Evolutionary conservation across 2,329 filamentous ascomycete genomes (phyloP).

Genomic region (Pseudocercospora fijiensis): DNA sequence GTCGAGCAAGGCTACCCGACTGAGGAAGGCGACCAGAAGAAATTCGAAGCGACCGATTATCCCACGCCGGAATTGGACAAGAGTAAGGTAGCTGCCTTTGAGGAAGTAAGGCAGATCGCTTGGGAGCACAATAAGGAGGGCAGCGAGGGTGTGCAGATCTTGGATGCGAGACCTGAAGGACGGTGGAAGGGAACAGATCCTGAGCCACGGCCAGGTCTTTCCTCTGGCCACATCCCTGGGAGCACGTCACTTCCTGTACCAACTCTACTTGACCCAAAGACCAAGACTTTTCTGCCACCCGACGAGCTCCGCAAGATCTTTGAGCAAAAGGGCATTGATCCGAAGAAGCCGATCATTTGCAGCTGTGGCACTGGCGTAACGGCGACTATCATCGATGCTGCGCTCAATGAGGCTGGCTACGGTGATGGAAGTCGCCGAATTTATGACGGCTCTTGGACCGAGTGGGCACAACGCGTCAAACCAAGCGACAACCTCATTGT

Average conservation of each 20-base stretch:
- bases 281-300: slow-evolving; percentile 73
- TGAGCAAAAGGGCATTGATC: slow-evolving; percentile 74
- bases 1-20: slow-evolving; percentile 77
- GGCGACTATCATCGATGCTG: slow-evolving; percentile 85
- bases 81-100: slow-evolving; percentile 72
- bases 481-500: slow-evolving; percentile 38
- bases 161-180: slow-evolving; percentile 79
- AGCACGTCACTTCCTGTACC: slow-evolving; percentile 79
- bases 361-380: slow-evolving; percentile 94
- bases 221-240: slow-evolving; percentile 88
- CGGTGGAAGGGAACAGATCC: slow-evolving; percentile 80
- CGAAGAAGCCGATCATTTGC: slow-evolving; percentile 75
- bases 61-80: slow-evolving; percentile 49
- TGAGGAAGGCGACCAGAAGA: slow-evolving; percentile 69
- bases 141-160: slow-evolving; percentile 76
- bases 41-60: slow-evolving; percentile 46
- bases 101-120: slow-evolving; percentile 76
- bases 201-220: slow-evolving; percentile 78
- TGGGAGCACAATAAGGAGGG: slow-evolving; percentile 78
- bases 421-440: slow-evolving; percentile 65
- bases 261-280: slow-evolving; percentile 75
- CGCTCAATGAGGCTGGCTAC: slow-evolving; percentile 74
- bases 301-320: slow-evolving; percentile 75
- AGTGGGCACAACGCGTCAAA: slow-evolving; percentile 41
- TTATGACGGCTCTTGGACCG: slow-evolving; percentile 96